phyloP scores from a whole-genome alignment of 1,139 yeast genomes.

The Candida freyschussii region DNA sequence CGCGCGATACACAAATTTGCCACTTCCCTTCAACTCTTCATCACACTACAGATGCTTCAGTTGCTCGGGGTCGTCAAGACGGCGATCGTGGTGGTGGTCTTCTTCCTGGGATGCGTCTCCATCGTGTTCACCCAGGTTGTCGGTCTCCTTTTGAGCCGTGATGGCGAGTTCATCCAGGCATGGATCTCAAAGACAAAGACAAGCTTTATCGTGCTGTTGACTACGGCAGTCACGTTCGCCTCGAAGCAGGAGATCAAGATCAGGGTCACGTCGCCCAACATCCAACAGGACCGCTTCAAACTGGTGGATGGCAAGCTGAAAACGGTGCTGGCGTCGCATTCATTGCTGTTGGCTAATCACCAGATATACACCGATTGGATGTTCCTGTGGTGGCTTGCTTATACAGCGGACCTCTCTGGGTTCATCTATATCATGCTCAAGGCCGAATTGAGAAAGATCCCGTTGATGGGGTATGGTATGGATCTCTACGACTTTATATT shows the following conservation, averaged over 20 bases:
- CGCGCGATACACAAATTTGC: no score
- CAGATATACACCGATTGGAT: slow-evolving; percentile 96
- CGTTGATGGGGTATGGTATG: slow-evolving; percentile 89
- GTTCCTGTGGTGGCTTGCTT: slow-evolving; percentile 82
- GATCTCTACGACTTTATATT: slow-evolving; percentile 71
- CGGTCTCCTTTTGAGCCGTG: slow-evolving; percentile 30
- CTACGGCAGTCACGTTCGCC: slow-evolving; percentile 38
- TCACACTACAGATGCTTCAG: neutral
- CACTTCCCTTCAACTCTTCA: no score
- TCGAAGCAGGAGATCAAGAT: slow-evolving; percentile 36
- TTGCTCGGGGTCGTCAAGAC: slow-evolving; percentile 29
- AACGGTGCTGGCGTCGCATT: slow-evolving; percentile 39
- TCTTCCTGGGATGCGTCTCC: slow-evolving; percentile 43
- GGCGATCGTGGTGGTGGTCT: slow-evolving; percentile 31
- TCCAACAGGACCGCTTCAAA: slow-evolving; percentile 24
- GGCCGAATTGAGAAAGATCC: slow-evolving; percentile 69
- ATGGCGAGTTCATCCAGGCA: slow-evolving; percentile 31
- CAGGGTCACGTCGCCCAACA: slow-evolving; percentile 34
- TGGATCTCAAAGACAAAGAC: slow-evolving; percentile 44
- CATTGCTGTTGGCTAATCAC: slow-evolving; percentile 76
- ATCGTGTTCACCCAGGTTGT: slow-evolving; percentile 41
- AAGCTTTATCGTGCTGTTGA: slow-evolving; percentile 44
- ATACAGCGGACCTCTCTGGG: slow-evolving; percentile 61
- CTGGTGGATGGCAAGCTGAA: slow-evolving; percentile 29
- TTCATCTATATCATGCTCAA: slow-evolving; percentile 70